A percentile compares a stretch with the other conserved stretches of the same genome.
Evolutionary conservation across 2,329 filamentous ascomycete species (phyloP).

Genomic region (Colletotrichum gigasporum): DNA sequence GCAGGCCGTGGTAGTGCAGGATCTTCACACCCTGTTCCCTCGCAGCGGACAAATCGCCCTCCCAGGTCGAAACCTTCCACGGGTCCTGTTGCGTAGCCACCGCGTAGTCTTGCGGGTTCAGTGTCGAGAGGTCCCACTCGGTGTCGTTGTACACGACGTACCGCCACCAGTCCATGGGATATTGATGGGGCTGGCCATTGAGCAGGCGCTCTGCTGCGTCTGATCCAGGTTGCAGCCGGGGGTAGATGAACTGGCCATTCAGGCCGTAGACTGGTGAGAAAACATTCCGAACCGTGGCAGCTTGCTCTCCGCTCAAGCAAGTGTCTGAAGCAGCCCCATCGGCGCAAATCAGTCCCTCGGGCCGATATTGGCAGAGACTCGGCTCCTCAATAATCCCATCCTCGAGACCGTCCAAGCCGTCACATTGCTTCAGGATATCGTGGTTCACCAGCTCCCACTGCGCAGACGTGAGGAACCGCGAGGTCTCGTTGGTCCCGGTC

Average conservation of each 20-base stretch:
- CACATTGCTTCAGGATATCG: constrained; percentile 56
- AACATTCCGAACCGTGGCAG: constrained; percentile 38
- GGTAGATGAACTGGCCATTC: constrained; percentile 44
- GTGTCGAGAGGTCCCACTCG: constrained; percentile 5
- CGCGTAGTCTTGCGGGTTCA: constrained; percentile 30
- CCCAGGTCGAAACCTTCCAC: constrained; percentile 48
- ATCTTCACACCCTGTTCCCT: constrained; percentile 54
- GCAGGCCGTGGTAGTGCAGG: constrained; percentile 56
- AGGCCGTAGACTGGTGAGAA: constrained; percentile 40
- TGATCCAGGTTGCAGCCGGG: constrained; percentile 57
- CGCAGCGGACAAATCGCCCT: constrained; percentile 50
- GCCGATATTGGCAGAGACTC: constrained; percentile 37
- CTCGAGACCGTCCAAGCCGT: constrained; percentile 55
- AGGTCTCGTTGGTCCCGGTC: constrained; percentile 52
- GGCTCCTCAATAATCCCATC: constrained; percentile 54
- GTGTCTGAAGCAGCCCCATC: constrained; percentile 44
- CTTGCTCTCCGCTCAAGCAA: constrained; percentile 46
- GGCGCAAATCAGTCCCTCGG: constrained; percentile 47
- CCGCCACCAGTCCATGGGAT: constrained; percentile 37
- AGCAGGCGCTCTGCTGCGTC: constrained; percentile 36
- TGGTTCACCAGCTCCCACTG: constrained; percentile 29
- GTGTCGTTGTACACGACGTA: constrained; percentile 39
- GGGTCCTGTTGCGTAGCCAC: constrained; percentile 40
- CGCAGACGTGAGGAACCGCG: constrained; percentile 40
- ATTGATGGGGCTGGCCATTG: constrained; percentile 1